Base-by-base conservation (phyloP, 805 yeast genomes). In the Candida loeiensis region DNA sequence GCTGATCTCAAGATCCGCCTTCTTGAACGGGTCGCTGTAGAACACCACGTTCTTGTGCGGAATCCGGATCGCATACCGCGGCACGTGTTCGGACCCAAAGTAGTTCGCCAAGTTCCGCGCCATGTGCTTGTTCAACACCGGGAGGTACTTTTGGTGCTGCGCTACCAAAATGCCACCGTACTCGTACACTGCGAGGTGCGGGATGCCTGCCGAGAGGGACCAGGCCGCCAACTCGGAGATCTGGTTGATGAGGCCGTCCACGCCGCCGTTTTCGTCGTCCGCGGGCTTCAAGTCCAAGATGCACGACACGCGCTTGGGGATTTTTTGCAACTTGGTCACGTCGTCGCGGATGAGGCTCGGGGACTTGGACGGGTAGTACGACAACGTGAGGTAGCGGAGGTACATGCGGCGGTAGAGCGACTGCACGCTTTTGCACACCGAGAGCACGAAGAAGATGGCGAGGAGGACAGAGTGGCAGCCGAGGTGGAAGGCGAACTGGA, bases 291-390 rank as follows among this genome's bases (percentile, higher is more conserved):
- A 73, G 49, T 77, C 80, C 42, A 93, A 63, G n/a, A 91, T 79
- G 15, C 85, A 79, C 6, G 95, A 83, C 16, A 93, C 53, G 36
- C 85, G 74, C 47, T 72, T 75, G 3, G 99, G 99, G 17, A 88
- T 73, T 60, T 93, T 93, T 31, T 73, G 56, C 41, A 91, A 65
- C 51, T 78, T 77, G 45, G 68, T 69, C 26, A 88, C 88, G 63
- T 91, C 98, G 45, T 82, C 82, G 48, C 95, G 79, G 47, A 91
- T 88, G 40, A 89, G 67, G 53, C 84, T 89, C 1, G 98, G 97
- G 3, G 95, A 78, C 53, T 77, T 79, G 21, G 83, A 73, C 13
- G 74, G 73, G 43, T 81, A 82, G 59, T 83, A 85, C 7, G 86
- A 78, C 39, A 57, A 37, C 37, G 77, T 79, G 40, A 79, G 65